Evolutionary conservation across 345 rosid species (phyloP).

Genomic region (Salix koriyanagi): DNA sequence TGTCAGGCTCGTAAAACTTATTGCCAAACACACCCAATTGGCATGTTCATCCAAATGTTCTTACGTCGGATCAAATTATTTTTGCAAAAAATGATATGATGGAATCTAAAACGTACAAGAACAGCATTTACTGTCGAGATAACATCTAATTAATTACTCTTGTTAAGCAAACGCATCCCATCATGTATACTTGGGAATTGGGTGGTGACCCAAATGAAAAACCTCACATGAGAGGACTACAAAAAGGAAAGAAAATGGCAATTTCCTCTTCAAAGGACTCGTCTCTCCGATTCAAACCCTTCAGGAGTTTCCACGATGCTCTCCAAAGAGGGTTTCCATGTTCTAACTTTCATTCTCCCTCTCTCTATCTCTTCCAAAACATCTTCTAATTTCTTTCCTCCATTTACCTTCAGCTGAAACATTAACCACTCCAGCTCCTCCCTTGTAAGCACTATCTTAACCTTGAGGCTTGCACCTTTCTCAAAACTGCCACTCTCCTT

Average conservation of each 20-base stretch:
- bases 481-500: conserved; percentile 17
- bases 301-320: conserved; percentile 55
- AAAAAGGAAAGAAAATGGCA: neutral
- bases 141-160: neutral
- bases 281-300: conserved; percentile 25
- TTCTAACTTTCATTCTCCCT: conserved; percentile 15
- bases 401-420: conserved; percentile 30
- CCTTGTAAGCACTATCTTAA: conserved; percentile 70
- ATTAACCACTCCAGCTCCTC: conserved; percentile 66
- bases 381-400: conserved; percentile 39
- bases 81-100: neutral
- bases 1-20: neutral
- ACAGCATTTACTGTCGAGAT: no score
- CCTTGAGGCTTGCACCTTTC: conserved; percentile 41
- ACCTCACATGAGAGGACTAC: neutral
- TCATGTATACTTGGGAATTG: neutral
- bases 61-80: neutral
- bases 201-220: neutral
- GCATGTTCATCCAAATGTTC: neutral
- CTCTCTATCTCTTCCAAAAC: conserved; percentile 36
- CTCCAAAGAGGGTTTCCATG: conserved; percentile 71
- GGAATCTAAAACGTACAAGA: neutral
- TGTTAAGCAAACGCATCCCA: neutral
- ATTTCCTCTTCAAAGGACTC: neutral
- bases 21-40: neutral